Evolutionary conservation across 2,329 filamentous ascomycete species (phyloP), one percentile per base, ranked within the genome.

Genomic region (Exophiala aquamarina): DNA sequence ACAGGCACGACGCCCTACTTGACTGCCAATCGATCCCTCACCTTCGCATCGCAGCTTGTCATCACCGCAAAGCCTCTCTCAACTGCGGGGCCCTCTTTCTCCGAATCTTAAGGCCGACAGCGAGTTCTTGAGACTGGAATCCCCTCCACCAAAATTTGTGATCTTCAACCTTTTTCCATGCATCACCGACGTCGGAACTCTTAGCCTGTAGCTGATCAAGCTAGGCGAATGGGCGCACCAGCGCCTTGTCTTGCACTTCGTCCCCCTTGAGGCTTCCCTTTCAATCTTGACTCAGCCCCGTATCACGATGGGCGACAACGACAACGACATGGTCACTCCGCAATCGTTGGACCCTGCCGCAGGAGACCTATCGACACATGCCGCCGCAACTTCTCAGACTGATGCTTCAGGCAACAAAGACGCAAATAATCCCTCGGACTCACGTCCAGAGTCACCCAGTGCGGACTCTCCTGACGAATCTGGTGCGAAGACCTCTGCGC

Each of bases 401-500:
- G 42, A 20, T 29, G 23, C 29, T 38, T 45, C 45, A 29, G 20
- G 20, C 20, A 38, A 19, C 5, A 47, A 47, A 34, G 48, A 48
- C 14, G 39, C 28, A 9, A 35, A 41, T 23, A 39, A n/a, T n/a
- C n/a, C 38, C 4, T 20, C 49, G 3, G 52, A 47, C 3, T 49
- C 47, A 19, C 52, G 44, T 18, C 52, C 52, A 13, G 48, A 41
- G 11, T 54, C 52, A 20, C 52, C 52, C 32, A 28, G 26, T 19
- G 41, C 41, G 20, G 52, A 55, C 17, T 41, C 51, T 8, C 37
- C 34, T 4, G 50, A 50, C 34, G 52, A 55, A 13, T 45, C 45
- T 5, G 37, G 44, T 31, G 32, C 55, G 36, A 66, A 65, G 48
- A 58, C 64, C 32, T 52, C 64, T 32, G 63, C 66, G 43, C 86